Conservation (phyloP, 1,284 basidiomycete genomes). For the Stygiomarasmius scandens region DNA sequence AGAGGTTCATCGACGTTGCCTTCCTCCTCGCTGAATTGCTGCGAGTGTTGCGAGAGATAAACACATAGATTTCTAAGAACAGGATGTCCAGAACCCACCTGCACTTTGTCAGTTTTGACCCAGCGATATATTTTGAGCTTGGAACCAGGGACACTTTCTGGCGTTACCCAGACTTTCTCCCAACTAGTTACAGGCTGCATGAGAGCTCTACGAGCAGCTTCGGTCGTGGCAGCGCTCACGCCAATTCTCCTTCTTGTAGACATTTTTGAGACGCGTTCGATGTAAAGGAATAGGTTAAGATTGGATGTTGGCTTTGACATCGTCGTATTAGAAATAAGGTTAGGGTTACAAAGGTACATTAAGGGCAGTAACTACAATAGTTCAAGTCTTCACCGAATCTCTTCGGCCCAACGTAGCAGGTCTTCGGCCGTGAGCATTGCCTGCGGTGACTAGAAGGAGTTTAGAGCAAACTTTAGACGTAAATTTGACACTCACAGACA, state of each 20-base stretch:
- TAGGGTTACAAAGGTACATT: neutral
- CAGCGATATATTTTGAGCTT: conserved; percentile 69
- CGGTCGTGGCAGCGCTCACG: conserved; percentile 71
- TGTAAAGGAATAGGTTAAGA: neutral
- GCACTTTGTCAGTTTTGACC: conserved; percentile 73
- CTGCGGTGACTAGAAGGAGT: no score
- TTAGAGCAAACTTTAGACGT: no score
- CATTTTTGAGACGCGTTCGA: conserved; percentile 41
- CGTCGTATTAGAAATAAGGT: neutral
- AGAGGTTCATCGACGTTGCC: conserved; percentile 74
- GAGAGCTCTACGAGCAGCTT: conserved; percentile 75
- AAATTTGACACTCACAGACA: no score
- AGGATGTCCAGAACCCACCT: no score
- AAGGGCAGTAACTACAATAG: neutral
- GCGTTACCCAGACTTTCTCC: conserved; percentile 70
- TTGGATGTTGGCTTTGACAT: neutral
- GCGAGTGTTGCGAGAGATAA: conserved; percentile 2
- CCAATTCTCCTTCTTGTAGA: conserved; percentile 73
- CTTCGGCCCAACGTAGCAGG: conserved; percentile 65
- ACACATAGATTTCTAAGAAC: neutral
- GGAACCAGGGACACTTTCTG: conserved; percentile 57
- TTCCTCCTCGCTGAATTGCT: conserved; percentile 85
- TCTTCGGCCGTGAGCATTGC: conserved; percentile 33
- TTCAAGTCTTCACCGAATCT: conserved; percentile 31
- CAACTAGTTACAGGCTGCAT: conserved; percentile 81